Base-by-base conservation (phyloP, 139 green algal genomes). In the Haematococcus lacustris region DNA sequence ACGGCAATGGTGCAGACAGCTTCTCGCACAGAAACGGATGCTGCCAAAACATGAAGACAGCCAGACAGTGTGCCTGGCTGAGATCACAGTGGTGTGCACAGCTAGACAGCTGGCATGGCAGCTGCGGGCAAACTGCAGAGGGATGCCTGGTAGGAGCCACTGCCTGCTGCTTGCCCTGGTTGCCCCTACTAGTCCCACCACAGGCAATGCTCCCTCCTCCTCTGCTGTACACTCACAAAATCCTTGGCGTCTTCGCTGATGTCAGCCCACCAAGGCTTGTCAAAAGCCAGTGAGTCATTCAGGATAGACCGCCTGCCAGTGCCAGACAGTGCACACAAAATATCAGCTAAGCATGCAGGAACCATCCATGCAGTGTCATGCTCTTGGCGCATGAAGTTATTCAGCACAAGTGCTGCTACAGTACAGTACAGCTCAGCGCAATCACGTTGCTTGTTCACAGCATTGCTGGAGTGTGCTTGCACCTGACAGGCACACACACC, bases 201-300 rank as follows among this genome's bases (percentile, higher is more conserved):
- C n/a, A n/a, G n/a, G n/a, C n/a, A n/a, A n/a, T n/a, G n/a, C n/a
- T n/a, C 73, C 23, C 59, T 84, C 84, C 89, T 91, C 68, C 90
- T 61, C 17, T 95, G 83, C 68, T 95, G 76, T 32, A 38, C 38
- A 37, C 33, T 40, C 26, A 96, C 87, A 84, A 97, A 96, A 75
- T 92, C 85, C 74, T 93, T 91, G 50, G 83, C 92, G 41, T 93
- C 82, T 2, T 86, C 79, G 41, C 81, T 90, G 69, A 96, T 84
- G 51, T 85, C 87, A 34, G 74, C 63, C 91, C 91, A 97, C 68
- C 78, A 85, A 30, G 65, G 70, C 71, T 74, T 78, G 71, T 73
- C 73, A 41, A 76, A 82, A 62, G 83, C 71, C 37, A 84, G 51
- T 9, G 53, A 23, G 60, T 84, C 78, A 6, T 60, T 78, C 65